Evolutionary conservation across 352 stramenopile species (phyloP), one percentile per base, ranked within the genome.

Genomic region (Phytophthora sp.): DNA sequence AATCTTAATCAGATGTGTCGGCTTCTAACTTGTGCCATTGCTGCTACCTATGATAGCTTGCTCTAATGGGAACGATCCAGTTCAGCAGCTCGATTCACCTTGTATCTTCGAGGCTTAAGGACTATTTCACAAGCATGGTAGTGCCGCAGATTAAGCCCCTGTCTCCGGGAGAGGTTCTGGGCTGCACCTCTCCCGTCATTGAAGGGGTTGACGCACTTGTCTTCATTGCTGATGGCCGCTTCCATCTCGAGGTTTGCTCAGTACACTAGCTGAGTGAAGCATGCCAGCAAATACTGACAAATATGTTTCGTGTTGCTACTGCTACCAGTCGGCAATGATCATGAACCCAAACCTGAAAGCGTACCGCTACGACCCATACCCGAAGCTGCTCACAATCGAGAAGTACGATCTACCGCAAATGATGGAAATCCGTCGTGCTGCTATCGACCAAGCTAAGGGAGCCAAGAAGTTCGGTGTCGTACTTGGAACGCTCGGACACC

Each of bases 341-440:
- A 91, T 94, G 38, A 99, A 99, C 75, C 97, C 98, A 8, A 70
- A 86, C 18, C 67, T 99, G 28, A 77, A 92, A 43, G 96, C 98
- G 12, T 98, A 98, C 53, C 85, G 97, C 34, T 99, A 99, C 72
- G 96, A 99, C 64, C 98, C 98, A n/a, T 99, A 99, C 74, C 88
- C 88, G 5, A 99, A 99, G 74, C 72, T 95, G 34, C 77, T 99
- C 6, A 99, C 94, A 13, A 89, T 96, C 42, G 98, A 99, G 66
- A 87, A 91, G 30, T 99, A 99, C 70, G 96, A 99, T 64, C 82
- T 97, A 20, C 78, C 81, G 1, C 87, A 97, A 69, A 99, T 99
- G 98, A 97, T 97, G 68, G 43, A 59, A 26, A 85, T 99, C 24
- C 89, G 98, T 54, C 77, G 79, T 49, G 81, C 85, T 24, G 86